These are phyloP conservation scores for Ustilago sp. DNA, from an alignment of 1,284 basidiomycete species.

Conservation along the genomic window DNA sequence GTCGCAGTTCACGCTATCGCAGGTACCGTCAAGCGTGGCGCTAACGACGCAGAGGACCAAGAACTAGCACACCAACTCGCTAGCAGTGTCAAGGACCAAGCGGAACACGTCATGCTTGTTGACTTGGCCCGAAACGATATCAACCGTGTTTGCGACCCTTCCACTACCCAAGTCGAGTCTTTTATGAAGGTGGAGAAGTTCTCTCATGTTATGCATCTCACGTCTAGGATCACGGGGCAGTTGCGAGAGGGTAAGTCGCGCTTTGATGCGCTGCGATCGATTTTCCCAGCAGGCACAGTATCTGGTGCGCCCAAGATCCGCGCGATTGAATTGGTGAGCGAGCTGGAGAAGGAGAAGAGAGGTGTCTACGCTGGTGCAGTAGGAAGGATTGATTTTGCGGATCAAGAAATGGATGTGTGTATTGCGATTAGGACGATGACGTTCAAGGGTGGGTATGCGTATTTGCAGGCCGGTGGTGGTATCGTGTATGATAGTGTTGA, in stretches of 20 bases:
- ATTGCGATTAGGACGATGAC: slow-evolving; percentile 99
- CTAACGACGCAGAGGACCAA: slow-evolving; percentile 78
- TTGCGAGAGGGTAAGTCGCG: slow-evolving; percentile 85
- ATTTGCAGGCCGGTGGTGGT: slow-evolving; percentile 91
- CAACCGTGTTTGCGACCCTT: slow-evolving; percentile 93
- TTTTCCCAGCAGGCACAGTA: slow-evolving; percentile 99
- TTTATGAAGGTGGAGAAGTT: slow-evolving; percentile 96
- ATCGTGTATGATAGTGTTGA: slow-evolving; percentile 98
- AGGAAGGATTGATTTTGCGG: slow-evolving; percentile 94
- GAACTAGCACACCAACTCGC: slow-evolving; percentile 80
- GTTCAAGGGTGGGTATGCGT: slow-evolving; percentile 92
- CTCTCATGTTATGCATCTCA: slow-evolving; percentile 97
- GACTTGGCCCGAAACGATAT: slow-evolving; percentile 99
- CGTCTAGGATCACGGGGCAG: slow-evolving; percentile 90
- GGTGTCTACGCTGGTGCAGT: slow-evolving; percentile 98
- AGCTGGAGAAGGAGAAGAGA: slow-evolving; percentile 87
- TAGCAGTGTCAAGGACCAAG: slow-evolving; percentile 90
- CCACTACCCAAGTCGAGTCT: slow-evolving; percentile 94
- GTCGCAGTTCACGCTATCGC: slow-evolving; percentile 99
- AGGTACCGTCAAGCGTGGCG: slow-evolving; percentile 90
- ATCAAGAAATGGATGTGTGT: slow-evolving; percentile 96
- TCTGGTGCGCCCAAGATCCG: slow-evolving; percentile 99
- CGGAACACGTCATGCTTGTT: slow-evolving; percentile 99
- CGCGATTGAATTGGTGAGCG: slow-evolving; percentile 91
- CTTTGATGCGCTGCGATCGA: slow-evolving; percentile 98